A percentile compares a stretch with the other conserved stretches of the same genome.
phyloP scores from a whole-genome alignment of 768 basidiomycete species.

The Suillus lakei region DNA sequence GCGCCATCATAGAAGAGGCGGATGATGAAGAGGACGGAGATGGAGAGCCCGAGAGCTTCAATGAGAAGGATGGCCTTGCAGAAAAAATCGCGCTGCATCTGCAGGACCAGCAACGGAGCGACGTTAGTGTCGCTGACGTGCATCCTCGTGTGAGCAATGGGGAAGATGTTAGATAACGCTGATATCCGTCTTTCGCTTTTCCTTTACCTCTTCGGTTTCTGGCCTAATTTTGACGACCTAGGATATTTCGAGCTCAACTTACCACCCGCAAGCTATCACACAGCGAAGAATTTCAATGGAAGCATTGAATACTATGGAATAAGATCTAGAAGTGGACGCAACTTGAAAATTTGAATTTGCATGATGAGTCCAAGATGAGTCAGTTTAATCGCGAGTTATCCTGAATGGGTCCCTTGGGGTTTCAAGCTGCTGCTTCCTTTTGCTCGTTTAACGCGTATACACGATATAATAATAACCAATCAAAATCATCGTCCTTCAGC shows the following conservation, averaged over 20 bases:
- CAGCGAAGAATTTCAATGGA: not conserved
- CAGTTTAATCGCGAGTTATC: not conserved
- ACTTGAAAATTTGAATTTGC: not conserved
- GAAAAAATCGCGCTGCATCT: slow-evolving; percentile 37
- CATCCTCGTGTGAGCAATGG: not conserved
- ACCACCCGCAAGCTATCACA: not conserved
- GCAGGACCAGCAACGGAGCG: not conserved
- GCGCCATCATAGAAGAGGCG: slow-evolving; percentile 70
- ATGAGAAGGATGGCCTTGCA: slow-evolving; percentile 55
- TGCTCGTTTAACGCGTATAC: not conserved
- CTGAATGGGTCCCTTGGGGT: not conserved
- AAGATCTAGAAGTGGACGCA: not conserved
- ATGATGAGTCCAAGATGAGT: not conserved
- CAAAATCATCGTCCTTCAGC: too few relatives aligned
- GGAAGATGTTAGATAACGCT: not conserved
- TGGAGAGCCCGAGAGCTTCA: slow-evolving; percentile 28
- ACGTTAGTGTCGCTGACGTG: not conserved
- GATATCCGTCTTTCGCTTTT: not conserved
- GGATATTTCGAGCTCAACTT: not conserved
- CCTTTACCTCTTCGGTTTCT: not conserved
- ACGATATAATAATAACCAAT: not conserved
- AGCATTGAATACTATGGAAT: not conserved
- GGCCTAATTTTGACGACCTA: not conserved
- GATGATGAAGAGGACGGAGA: slow-evolving; percentile 44
- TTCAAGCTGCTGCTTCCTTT: not conserved